Evolutionary conservation across 2,329 filamentous ascomycete genomes (phyloP).

Genomic region (Colletotrichum acutatum): DNA sequence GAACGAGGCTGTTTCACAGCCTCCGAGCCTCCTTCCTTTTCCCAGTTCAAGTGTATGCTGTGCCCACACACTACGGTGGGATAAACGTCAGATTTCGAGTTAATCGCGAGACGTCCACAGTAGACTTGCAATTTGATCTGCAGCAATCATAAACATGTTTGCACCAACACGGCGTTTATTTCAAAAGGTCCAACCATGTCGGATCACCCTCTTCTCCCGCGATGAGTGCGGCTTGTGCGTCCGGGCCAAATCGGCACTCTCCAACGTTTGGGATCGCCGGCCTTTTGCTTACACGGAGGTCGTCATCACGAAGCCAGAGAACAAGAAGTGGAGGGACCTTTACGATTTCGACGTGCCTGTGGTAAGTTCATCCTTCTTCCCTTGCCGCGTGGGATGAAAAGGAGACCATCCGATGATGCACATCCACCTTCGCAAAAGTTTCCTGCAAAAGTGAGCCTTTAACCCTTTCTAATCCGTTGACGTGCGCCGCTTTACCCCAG

Average conservation of each 20-base stretch:
- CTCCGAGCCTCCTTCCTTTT: neutral
- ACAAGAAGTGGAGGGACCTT: constrained; percentile 74
- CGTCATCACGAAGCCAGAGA: constrained; percentile 73
- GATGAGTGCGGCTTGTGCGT: constrained; percentile 77
- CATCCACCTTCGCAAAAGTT: neutral
- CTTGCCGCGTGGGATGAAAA: neutral
- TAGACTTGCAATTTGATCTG: neutral
- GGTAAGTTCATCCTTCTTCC: constrained; percentile 58
- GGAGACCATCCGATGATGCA: constrained; percentile 1
- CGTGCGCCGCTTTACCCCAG: constrained; percentile 45
- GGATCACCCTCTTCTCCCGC: constrained; percentile 81
- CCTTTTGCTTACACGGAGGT: constrained; percentile 77
- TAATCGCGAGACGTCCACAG: neutral
- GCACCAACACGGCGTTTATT: constrained; percentile 58
- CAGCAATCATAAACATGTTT: constrained; percentile 56
- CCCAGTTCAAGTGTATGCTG: neutral
- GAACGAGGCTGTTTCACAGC: constrained; percentile 31
- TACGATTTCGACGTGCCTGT: constrained; percentile 88
- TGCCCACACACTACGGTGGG: neutral
- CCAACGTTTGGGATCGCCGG: constrained; percentile 72
- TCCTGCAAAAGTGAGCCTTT: neutral
- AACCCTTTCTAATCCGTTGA: neutral
- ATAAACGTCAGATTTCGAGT: neutral
- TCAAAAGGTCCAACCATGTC: constrained; percentile 56
- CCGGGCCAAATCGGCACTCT: constrained; percentile 74